Percentiles rank a stretch among this genome's conserved stretches.
Conservation (phyloP, 331 rosid genomes). For the Ulmus americana region DNA sequence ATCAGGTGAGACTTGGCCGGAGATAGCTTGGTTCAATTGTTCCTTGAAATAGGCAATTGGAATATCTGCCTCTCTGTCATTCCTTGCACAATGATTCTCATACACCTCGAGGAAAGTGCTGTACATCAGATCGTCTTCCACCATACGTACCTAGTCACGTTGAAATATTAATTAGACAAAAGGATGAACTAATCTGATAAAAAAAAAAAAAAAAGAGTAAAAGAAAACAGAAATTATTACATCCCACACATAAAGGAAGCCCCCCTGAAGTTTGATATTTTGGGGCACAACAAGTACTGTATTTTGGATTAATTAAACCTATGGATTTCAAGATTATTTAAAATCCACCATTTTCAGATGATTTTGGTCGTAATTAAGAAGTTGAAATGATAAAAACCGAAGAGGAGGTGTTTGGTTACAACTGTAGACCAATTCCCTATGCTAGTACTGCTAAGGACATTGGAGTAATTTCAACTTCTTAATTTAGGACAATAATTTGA, state of each 20-base stretch:
- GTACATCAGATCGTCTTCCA: constrained; percentile 97
- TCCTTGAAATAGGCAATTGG: constrained; percentile 95
- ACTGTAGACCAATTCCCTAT: too few species aligned
- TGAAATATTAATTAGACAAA: constrained; percentile 11
- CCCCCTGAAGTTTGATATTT: too few species aligned
- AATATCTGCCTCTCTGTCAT: constrained; percentile 89
- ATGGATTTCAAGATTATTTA: too few species aligned
- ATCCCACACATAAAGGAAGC: too few species aligned
- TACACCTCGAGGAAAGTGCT: constrained; percentile 99
- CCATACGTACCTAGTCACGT: constrained; percentile 84
- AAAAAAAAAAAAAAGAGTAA: neutral
- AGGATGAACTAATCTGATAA: neutral
- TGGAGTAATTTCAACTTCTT: too few species aligned
- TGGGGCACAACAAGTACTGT: too few species aligned
- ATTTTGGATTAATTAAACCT: too few species aligned
- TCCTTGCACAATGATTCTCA: constrained; percentile 96
- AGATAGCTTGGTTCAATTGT: constrained; percentile 88
- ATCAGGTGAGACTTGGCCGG: constrained; percentile 84
- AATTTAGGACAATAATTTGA: neutral
- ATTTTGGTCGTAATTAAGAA: too few species aligned
- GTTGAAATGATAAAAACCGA: too few species aligned
- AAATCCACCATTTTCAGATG: too few species aligned
- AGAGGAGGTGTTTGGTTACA: too few species aligned
- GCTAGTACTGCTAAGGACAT: too few species aligned
- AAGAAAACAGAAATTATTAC: neutral